Conservation (phyloP, 2,329 filamentous ascomycete genomes). For the Huntiella savannae region DNA sequence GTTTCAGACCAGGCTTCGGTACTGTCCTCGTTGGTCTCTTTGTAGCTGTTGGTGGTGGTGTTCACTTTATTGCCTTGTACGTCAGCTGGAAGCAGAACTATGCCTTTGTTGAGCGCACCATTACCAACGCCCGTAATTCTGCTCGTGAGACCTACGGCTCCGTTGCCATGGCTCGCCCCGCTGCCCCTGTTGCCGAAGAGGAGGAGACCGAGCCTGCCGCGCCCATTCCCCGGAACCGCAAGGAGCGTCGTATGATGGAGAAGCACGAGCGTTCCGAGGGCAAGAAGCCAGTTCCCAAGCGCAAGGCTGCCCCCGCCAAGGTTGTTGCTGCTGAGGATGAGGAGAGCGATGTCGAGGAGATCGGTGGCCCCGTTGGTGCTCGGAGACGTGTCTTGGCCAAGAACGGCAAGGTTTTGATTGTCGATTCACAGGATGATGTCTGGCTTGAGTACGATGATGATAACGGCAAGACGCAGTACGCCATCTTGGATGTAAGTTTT, state of each 20-base stretch:
- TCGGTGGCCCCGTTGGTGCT: constrained; percentile 47
- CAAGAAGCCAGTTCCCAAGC: constrained; percentile 31
- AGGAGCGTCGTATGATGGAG: constrained; percentile 76
- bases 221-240: constrained; percentile 52
- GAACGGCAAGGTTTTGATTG: constrained; percentile 87
- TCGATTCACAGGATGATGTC: constrained; percentile 80
- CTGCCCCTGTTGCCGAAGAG: constrained; percentile 20
- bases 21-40: constrained; percentile 70
- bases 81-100: constrained; percentile 77
- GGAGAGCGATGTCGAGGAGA: constrained; percentile 28
- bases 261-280: constrained; percentile 56
- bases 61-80: constrained; percentile 72
- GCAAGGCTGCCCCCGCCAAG: constrained; percentile 16
- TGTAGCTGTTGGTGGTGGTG: constrained; percentile 60
- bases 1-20: constrained; percentile 78
- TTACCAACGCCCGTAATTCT: constrained; percentile 67
- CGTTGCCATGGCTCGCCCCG: constrained; percentile 21
- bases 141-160: constrained; percentile 78
- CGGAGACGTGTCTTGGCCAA: constrained; percentile 80
- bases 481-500: constrained; percentile 62
- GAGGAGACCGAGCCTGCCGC: constrained; percentile 23
- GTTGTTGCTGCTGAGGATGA: constrained; percentile 20
- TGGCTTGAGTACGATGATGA: constrained; percentile 86
- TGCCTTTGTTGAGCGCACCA: constrained; percentile 82
- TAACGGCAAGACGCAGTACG: constrained; percentile 67